Evolutionary conservation across 2,329 filamentous ascomycete species (phyloP).

Genomic region (Epichloe bromicola): DNA sequence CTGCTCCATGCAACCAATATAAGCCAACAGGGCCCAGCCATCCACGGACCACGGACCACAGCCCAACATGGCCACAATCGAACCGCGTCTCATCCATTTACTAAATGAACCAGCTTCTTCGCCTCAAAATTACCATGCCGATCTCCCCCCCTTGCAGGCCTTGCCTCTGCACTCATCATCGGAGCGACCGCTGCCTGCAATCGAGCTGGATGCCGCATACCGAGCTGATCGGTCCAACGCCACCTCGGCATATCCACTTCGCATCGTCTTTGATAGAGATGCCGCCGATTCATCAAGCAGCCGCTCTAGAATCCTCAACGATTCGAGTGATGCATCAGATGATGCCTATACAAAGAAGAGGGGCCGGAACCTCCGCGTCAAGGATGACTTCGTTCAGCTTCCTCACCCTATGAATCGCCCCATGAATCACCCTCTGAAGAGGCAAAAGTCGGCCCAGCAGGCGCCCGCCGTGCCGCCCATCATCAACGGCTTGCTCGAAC

Average conservation of each 20-base stretch:
- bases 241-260: constrained; percentile 22
- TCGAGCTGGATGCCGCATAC: constrained; percentile 36
- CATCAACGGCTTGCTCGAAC: constrained; percentile 50
- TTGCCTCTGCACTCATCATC: constrained; percentile 29
- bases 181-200: constrained; percentile 35
- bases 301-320: constrained; percentile 33
- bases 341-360: constrained; percentile 42
- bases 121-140: constrained; percentile 34
- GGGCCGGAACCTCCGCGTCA: constrained; percentile 31
- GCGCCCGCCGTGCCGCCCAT: constrained; percentile 46
- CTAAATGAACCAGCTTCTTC: constrained; percentile 41
- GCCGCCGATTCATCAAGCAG: constrained; percentile 19
- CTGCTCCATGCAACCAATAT: constrained; percentile 3
- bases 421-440: constrained; percentile 40
- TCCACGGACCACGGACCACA: constrained; percentile 15
- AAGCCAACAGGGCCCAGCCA: neutral
- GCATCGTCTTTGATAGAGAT: constrained; percentile 27
- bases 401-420: constrained; percentile 43
- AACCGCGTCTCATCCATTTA: constrained; percentile 53
- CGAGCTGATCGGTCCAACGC: constrained; percentile 23
- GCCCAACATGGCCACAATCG: constrained; percentile 49
- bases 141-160: constrained; percentile 45
- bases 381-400: constrained; percentile 51
- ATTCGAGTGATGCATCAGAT: constrained; percentile 28
- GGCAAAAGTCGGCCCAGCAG: constrained; percentile 46